Conservation (phyloP, 257 asterid genomes). For the Marsdenia floribunda region DNA sequence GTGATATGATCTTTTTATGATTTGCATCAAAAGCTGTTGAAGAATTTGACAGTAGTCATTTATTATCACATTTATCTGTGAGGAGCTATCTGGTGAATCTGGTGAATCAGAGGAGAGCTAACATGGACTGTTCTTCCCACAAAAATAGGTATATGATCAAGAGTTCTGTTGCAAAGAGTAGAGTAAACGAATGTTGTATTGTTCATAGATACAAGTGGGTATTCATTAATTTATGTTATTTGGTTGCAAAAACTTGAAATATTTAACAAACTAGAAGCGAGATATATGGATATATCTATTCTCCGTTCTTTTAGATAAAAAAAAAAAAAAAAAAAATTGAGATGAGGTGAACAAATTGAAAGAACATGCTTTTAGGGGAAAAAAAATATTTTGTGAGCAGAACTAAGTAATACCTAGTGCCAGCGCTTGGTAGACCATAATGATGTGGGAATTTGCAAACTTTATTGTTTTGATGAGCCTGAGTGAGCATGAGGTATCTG, state of each 20-base stretch:
- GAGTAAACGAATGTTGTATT: background rate
- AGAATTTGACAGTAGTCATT: background rate
- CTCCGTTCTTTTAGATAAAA: background rate
- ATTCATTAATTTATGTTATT: background rate
- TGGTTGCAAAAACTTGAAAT: background rate
- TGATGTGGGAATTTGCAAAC: background rate
- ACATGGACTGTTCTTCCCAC: background rate
- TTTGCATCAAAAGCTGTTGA: no score
- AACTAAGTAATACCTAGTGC: background rate
- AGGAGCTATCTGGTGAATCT: background rate
- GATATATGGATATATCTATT: background rate
- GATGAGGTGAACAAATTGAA: background rate
- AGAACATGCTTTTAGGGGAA: background rate
- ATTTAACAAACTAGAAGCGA: background rate
- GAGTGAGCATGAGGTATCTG: background rate
- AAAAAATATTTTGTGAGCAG: background rate
- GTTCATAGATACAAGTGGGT: background rate
- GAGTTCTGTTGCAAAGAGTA: background rate
- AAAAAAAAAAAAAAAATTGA: background rate
- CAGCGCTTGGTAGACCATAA: background rate
- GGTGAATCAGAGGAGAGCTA: background rate
- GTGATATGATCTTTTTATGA: no score
- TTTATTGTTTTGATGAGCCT: background rate
- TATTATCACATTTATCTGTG: background rate
- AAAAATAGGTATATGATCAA: background rate